Base-by-base conservation (phyloP, 345 rosid species). In the Abelmoschus esculentus region DNA sequence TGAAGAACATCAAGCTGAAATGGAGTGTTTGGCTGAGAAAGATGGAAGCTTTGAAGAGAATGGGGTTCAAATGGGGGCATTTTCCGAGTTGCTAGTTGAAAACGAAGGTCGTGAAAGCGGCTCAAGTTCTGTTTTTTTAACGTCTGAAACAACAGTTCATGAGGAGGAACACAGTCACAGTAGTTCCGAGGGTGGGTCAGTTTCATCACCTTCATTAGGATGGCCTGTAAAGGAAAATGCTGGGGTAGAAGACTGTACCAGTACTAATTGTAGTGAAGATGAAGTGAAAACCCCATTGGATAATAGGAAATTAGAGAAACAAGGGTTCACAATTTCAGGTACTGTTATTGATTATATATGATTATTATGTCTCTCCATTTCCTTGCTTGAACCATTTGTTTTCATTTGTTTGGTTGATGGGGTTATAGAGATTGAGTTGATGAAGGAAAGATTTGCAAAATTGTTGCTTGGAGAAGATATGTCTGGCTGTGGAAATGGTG, bases 401-500 rank as follows among this genome's bases (percentile, higher is more conserved):
- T 5, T 61, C 12, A 40, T 29, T 9, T 62, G 69, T 7, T 55
- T 46, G 58, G 44, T 61, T 79, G 54, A 31, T 75, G 67, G 72
- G 26, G 32, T 64, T 77, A 55, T 74, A 92, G 99, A 87, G 79
- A 73, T 86, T 69, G 98, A 96, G 74, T 81, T 92, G 97, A 92
- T 96, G 98, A 92, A 92, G 83, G 99, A 96, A 78, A 90, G 97
- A 76, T 92, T 90, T 79, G 80, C 98, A 28, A 96, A 96, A 76
- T 73, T 96, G 83, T 76, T 96, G 67, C 99, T 96, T 64, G 99
- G 99, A 13, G 99, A 96, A 76, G 99, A 96, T 74, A 92, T 96
- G 98, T 92, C 99, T 18, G 99, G 99, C 65, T 81, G 87, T 76
- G 99, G 99, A 32, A 96, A 90, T 82, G 99, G 99, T 40, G 99